Conservation (phyloP, 139 green algal genomes). For the Auxenochlorella protothecoides region DNA sequence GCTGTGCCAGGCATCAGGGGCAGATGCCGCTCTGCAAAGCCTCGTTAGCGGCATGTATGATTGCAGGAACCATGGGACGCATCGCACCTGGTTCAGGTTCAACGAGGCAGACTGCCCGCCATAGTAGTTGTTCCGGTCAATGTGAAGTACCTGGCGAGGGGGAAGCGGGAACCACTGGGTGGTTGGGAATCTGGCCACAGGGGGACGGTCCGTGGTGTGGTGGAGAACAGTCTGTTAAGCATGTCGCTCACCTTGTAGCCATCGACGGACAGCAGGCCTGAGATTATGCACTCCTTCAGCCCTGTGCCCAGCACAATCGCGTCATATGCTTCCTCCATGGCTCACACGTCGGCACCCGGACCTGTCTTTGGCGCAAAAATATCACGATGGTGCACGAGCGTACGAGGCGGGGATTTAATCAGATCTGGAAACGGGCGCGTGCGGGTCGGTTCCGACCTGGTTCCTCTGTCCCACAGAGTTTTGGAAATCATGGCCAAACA, state of each 20-base stretch:
- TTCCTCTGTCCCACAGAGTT: too few relatives aligned
- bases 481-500: too few relatives aligned
- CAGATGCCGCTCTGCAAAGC: neutral
- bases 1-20: too few relatives aligned
- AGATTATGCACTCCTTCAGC: slow-evolving; percentile 98
- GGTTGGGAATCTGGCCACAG: too few relatives aligned
- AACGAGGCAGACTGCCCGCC: slow-evolving; percentile 89
- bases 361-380: too few relatives aligned
- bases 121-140: slow-evolving; percentile 98
- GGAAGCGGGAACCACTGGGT: too few relatives aligned
- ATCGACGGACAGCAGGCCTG: slow-evolving; percentile 87
- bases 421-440: too few relatives aligned
- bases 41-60: neutral
- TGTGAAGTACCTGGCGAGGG: slow-evolving; percentile 79
- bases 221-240: neutral
- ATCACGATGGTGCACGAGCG: too few relatives aligned
- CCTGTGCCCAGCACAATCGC: slow-evolving; percentile 96
- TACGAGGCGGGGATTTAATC: too few relatives aligned
- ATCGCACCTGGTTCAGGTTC: slow-evolving; percentile 79
- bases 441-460: too few relatives aligned
- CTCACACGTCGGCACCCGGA: too few relatives aligned
- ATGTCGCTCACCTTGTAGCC: slow-evolving; percentile 67
- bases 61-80: neutral
- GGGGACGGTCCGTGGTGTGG: too few relatives aligned
- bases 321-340: slow-evolving; percentile 93